A percentile compares a stretch with the other conserved stretches of the same genome.
Evolutionary conservation across 345 rosid genomes (phyloP).

Genomic region (Noccaea caerulescens): DNA sequence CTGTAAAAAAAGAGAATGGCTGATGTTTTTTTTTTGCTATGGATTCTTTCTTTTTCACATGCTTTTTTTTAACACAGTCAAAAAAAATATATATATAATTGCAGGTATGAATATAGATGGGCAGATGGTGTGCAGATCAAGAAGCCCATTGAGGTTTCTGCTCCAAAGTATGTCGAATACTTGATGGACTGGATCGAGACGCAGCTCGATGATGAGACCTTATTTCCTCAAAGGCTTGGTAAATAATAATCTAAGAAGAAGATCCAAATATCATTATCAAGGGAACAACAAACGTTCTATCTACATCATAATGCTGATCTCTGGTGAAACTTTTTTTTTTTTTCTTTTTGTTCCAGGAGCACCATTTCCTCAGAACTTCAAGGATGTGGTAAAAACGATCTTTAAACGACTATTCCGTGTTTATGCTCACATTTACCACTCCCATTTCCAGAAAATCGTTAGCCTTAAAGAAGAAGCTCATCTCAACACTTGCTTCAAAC

Average conservation of each 20-base stretch:
- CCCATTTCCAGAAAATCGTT: conserved; percentile 98
- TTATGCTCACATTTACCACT: conserved; percentile 93
- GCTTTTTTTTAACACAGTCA: neutral
- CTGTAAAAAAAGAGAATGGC: neutral
- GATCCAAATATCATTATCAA: conserved; percentile 2
- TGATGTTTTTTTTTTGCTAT: conserved; percentile 8
- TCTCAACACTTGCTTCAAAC: conserved; percentile 99
- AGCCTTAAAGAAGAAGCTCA: conserved; percentile 99
- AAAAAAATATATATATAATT: neutral
- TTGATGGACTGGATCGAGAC: conserved; percentile 98
- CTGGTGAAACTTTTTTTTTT: neutral
- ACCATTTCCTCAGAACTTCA: conserved; percentile 97
- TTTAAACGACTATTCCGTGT: conserved; percentile 95
- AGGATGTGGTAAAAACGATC: conserved; percentile 95
- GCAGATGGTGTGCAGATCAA: conserved; percentile 99
- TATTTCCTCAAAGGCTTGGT: conserved; percentile 99
- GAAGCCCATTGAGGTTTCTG: conserved; percentile 98
- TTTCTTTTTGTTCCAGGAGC: conserved; percentile 53
- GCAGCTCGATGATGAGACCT: conserved; percentile 95
- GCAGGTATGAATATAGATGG: conserved; percentile 98
- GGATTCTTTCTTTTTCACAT: neutral
- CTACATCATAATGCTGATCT: neutral
- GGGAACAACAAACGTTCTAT: neutral
- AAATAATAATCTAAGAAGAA: conserved; percentile 31
- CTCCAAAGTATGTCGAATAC: conserved; percentile 98